A percentile compares a stretch with the other conserved stretches of the same genome.
Conservation (phyloP, 2,329 filamentous ascomycete genomes). For the Fusarium compactum region DNA sequence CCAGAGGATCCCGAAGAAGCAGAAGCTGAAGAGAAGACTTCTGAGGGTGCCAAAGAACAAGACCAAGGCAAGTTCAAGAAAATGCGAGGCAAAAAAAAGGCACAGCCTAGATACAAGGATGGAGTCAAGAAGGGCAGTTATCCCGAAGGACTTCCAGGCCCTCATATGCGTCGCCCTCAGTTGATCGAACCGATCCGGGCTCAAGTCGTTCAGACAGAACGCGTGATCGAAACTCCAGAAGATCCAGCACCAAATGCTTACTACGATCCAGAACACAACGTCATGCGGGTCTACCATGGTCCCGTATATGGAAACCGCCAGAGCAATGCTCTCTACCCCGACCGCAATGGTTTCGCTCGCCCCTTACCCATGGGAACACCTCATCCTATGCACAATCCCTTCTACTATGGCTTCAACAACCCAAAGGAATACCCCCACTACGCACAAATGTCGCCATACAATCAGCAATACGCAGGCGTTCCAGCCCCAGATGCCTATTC, state of each 20-base stretch:
- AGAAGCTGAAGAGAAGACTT: conserved; percentile 15
- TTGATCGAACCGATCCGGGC: conserved; percentile 62
- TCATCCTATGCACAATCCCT: conserved; percentile 59
- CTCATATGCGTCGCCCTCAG: conserved; percentile 55
- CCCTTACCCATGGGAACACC: conserved; percentile 58
- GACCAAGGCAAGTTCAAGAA: conserved; percentile 39
- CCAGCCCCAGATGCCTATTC: conserved; percentile 36
- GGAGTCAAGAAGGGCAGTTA: conserved; percentile 44
- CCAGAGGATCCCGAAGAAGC: conserved; percentile 18
- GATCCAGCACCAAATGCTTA: conserved; percentile 72
- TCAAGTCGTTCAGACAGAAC: conserved; percentile 66
- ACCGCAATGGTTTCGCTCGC: conserved; percentile 48
- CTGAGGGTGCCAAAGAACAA: conserved; percentile 17
- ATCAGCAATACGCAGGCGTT: conserved; percentile 18
- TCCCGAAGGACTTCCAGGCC: conserved; percentile 47
- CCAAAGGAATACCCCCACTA: conserved; percentile 41
- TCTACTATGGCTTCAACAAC: conserved; percentile 55
- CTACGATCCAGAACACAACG: conserved; percentile 64
- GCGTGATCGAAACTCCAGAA: conserved; percentile 63
- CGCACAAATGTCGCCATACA: conserved; percentile 30
- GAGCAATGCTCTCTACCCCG: conserved; percentile 60
- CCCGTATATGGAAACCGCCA: conserved; percentile 65
- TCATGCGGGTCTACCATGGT: conserved; percentile 69
- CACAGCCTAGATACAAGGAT: conserved; percentile 28
- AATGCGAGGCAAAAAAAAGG: conserved; percentile 19